Evolutionary conservation across 306 rosid genomes (phyloP).

Genomic region (Dicorynia guianensis): DNA sequence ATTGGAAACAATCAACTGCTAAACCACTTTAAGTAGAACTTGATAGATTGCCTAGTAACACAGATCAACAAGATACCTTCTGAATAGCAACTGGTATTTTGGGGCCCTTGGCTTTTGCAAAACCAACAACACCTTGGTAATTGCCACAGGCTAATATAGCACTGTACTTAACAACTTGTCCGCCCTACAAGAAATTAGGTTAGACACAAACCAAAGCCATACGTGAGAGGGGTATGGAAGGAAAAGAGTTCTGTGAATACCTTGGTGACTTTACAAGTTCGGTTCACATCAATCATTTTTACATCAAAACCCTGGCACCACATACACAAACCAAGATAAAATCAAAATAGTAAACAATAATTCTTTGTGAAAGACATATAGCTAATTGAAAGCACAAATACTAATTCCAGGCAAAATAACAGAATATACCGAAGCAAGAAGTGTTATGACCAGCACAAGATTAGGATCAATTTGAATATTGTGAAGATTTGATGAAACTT

Average conservation of each 20-base stretch:
- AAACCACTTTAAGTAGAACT: conserved; percentile 30
- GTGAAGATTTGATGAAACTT: neutral
- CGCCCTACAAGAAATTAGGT: conserved; percentile 64
- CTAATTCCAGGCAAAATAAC: conserved; percentile 9
- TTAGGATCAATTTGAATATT: conserved; percentile 32
- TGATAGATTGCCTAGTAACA: conserved; percentile 30
- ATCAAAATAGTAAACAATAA: neutral
- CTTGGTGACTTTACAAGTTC: conserved; percentile 96
- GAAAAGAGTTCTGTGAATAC: conserved; percentile 45
- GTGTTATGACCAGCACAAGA: conserved; percentile 4
- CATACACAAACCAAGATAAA: conserved; percentile 35
- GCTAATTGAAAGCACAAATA: conserved; percentile 26
- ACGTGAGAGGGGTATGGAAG: conserved; percentile 10
- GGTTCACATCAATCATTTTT: conserved; percentile 82
- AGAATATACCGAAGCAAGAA: neutral
- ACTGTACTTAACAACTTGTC: conserved; percentile 82
- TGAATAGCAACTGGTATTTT: conserved; percentile 81
- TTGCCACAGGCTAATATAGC: conserved; percentile 95
- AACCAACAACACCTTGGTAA: conserved; percentile 87
- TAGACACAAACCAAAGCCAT: conserved; percentile 39
- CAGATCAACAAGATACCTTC: conserved; percentile 60
- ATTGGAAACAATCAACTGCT: conserved; percentile 27
- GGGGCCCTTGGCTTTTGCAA: conserved; percentile 96
- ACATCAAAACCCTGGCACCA: conserved; percentile 89
- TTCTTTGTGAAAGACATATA: no score